Conservation (phyloP, 495 filamentous ascomycete genomes). For the Aspergillus hancockii region DNA sequence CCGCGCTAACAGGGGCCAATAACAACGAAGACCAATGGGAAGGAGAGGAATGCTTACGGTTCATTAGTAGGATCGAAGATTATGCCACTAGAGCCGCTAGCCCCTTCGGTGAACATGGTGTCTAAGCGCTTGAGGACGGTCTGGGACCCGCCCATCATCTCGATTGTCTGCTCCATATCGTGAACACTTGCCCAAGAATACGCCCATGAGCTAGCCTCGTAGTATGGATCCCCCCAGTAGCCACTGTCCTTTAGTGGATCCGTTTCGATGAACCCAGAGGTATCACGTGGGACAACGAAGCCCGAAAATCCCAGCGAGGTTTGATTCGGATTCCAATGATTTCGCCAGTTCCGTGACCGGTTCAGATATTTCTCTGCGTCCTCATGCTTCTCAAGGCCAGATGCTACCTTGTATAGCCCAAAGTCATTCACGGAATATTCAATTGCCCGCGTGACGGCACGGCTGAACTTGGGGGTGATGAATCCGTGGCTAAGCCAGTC, state of each 20-base stretch:
- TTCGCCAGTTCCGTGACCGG: constrained; percentile 68
- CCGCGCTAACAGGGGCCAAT: background rate
- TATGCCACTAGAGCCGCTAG: constrained; percentile 52
- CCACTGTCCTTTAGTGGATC: constrained; percentile 54
- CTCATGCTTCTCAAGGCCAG: constrained; percentile 50
- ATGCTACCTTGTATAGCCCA: constrained; percentile 50
- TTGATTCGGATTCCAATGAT: constrained; percentile 65
- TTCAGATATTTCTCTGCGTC: constrained; percentile 63
- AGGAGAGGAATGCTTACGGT: constrained; percentile 40
- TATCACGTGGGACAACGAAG: constrained; percentile 63
- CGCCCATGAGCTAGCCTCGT: constrained; percentile 67
- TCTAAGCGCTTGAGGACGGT: constrained; percentile 36
- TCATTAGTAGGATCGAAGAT: constrained; percentile 71
- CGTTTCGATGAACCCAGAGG: constrained; percentile 57
- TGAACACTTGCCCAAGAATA: constrained; percentile 71
- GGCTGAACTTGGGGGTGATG: constrained; percentile 62
- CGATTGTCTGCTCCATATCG: constrained; percentile 62
- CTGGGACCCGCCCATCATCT: constrained; percentile 54
- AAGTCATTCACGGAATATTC: constrained; percentile 76
- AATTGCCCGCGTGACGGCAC: constrained; percentile 65
- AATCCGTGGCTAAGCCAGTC: constrained; percentile 67
- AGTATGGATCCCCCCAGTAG: constrained; percentile 66
- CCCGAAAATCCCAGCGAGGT: constrained; percentile 59
- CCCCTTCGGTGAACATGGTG: constrained; percentile 49
- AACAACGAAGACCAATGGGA: background rate